These are phyloP conservation scores for Exsudoporus frostii DNA, from an alignment of 768 basidiomycete genomes.

Conservation along the genomic window DNA sequence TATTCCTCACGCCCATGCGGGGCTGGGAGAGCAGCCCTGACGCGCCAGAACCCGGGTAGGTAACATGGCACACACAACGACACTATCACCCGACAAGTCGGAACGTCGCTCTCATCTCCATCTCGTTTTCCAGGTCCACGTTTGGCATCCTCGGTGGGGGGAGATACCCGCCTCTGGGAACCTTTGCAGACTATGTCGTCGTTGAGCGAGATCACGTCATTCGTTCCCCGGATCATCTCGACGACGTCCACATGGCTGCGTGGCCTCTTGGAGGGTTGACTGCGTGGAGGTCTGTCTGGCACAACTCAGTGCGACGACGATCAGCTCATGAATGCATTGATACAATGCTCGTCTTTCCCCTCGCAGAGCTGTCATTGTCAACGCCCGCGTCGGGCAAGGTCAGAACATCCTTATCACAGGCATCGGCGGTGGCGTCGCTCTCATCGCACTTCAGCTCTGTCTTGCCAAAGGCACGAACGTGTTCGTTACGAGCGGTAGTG, in stretches of 20 bases:
- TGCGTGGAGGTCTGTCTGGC: constrained; percentile 67
- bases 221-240: constrained; percentile 60
- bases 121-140: constrained; percentile 28
- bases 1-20: constrained; percentile 72
- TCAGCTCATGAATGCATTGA: not conserved
- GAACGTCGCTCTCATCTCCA: not conserved
- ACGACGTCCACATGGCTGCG: constrained; percentile 66
- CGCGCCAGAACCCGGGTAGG: constrained; percentile 64
- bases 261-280: constrained; percentile 79
- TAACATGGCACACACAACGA: not conserved
- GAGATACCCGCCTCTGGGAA: constrained; percentile 53
- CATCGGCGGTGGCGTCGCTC: constrained; percentile 81
- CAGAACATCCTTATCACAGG: constrained; percentile 81
- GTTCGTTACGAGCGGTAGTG: constrained; percentile 75
- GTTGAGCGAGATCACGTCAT: constrained; percentile 71
- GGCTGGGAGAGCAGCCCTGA: constrained; percentile 70
- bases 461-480: constrained; percentile 73
- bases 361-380: constrained; percentile 61
- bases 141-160: constrained; percentile 69
- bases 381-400: constrained; percentile 58
- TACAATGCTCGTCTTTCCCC: not conserved
- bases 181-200: constrained; percentile 73
- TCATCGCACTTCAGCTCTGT: constrained; percentile 71
- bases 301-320: not conserved
- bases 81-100: not conserved